Evolutionary conservation across 1,284 basidiomycete genomes (phyloP).

Genomic region (Farysia itapuensis): DNA sequence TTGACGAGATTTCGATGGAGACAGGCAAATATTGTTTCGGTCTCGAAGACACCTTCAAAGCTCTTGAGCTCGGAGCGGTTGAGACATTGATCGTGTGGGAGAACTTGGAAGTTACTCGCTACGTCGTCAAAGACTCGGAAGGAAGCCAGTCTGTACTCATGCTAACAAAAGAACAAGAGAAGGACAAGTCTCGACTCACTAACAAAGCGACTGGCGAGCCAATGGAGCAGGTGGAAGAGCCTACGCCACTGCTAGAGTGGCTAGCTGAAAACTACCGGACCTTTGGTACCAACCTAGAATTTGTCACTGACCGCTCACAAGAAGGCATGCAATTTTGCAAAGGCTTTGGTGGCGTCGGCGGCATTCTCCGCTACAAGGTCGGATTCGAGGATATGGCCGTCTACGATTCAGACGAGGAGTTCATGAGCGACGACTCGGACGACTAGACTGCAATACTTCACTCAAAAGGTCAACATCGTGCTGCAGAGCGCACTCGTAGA

Average conservation of each 20-base stretch:
- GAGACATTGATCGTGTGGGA: conserved; percentile 99
- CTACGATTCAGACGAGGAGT: conserved; percentile 57
- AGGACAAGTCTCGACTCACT: conserved; percentile 84
- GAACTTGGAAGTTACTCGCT: conserved; percentile 64
- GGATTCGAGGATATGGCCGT: conserved; percentile 58
- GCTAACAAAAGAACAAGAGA: conserved; percentile 58
- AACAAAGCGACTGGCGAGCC: conserved; percentile 92
- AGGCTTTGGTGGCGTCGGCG: conserved; percentile 97
- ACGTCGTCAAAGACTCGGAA: conserved; percentile 54
- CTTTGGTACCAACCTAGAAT: conserved; percentile 90
- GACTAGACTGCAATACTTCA: conserved; percentile 20
- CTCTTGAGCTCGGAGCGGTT: conserved; percentile 91
- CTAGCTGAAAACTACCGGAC: conserved; percentile 98
- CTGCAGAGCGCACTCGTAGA: not conserved
- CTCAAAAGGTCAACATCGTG: too few species aligned
- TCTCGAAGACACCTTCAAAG: conserved; percentile 94
- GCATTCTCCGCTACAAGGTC: conserved; percentile 70
- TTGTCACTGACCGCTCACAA: conserved; percentile 68
- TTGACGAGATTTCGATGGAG: conserved; percentile 98
- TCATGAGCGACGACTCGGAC: conserved; percentile 55
- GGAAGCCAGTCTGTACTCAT: conserved; percentile 47
- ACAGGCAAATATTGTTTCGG: conserved; percentile 98
- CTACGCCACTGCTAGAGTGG: conserved; percentile 69
- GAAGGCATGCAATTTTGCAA: conserved; percentile 98
- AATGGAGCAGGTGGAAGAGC: conserved; percentile 76